These are phyloP conservation scores for Gnaphalium uliginosum DNA, from an alignment of 129 eudicot genomes.

Conservation along the genomic window DNA sequence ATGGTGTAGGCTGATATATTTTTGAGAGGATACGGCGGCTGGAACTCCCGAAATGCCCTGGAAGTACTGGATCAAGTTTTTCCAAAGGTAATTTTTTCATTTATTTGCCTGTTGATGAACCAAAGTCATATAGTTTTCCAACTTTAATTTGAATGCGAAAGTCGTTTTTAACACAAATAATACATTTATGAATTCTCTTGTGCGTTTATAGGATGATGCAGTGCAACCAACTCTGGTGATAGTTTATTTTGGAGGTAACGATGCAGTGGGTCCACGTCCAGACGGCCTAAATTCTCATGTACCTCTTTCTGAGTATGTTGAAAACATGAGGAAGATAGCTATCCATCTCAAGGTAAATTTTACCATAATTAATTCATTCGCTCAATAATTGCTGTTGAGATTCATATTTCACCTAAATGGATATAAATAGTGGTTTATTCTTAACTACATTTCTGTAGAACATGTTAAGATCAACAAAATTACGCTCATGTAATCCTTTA, in stretches of 20 bases:
- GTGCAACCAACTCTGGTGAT: conserved; percentile 67
- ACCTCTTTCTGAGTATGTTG: conserved; percentile 71
- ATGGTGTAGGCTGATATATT: conserved; percentile 58
- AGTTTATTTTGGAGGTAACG: conserved; percentile 80
- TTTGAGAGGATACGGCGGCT: conserved; percentile 68
- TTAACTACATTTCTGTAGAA: too few species aligned
- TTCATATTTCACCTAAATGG: neutral
- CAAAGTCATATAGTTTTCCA: neutral
- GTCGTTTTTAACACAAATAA: too few species aligned
- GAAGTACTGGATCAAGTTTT: conserved; percentile 61
- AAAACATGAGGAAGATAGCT: conserved; percentile 74
- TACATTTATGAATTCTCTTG: neutral
- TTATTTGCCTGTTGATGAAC: neutral
- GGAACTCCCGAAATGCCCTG: conserved; percentile 74
- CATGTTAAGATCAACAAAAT: too few species aligned
- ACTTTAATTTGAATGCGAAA: too few species aligned
- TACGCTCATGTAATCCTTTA: too few species aligned
- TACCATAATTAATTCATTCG: neutral
- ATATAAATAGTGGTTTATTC: neutral
- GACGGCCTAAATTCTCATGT: conserved; percentile 69
- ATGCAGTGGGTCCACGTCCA: conserved; percentile 51
- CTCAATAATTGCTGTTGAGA: neutral
- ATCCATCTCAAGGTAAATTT: conserved; percentile 42
- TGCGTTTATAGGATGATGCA: conserved; percentile 43
- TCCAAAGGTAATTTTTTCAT: conserved; percentile 53